These are phyloP conservation scores for Cyclaneusma minus DNA, from an alignment of 2,329 filamentous ascomycete species.

Conservation along the genomic window DNA sequence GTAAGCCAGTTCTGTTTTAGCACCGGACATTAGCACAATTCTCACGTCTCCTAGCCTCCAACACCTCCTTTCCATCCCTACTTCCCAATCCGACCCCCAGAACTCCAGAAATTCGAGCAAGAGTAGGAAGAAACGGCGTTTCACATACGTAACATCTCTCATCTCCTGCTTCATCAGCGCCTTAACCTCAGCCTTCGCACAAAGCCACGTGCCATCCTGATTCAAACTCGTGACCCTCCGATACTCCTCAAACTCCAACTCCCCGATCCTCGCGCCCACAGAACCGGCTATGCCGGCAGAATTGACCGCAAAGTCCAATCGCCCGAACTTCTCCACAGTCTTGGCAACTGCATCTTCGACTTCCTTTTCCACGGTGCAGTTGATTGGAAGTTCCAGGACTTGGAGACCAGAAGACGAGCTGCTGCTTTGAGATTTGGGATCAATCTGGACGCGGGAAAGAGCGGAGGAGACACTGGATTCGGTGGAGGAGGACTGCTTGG, in stretches of 20 bases:
- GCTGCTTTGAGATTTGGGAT: background rate
- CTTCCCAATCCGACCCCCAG: too few relatives aligned
- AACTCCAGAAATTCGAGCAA: too few relatives aligned
- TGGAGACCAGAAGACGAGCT: too few relatives aligned
- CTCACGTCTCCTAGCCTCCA: background rate
- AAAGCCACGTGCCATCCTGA: background rate
- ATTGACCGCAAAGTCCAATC: background rate
- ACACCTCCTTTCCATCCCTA: background rate
- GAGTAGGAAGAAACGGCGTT: background rate
- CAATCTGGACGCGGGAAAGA: too few relatives aligned
- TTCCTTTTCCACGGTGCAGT: slow-evolving; percentile 8
- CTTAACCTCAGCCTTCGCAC: background rate
- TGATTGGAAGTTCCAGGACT: slow-evolving; percentile 4
- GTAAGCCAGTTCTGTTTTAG: slow-evolving; percentile 6
- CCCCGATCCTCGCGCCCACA: background rate
- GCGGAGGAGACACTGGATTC: too few relatives aligned
- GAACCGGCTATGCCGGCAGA: background rate
- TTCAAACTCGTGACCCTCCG: too few relatives aligned
- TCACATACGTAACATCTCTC: slow-evolving; percentile 7
- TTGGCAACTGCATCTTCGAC: slow-evolving; percentile 8
- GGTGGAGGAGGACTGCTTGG: background rate
- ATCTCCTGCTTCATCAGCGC: background rate
- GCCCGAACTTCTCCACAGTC: background rate
- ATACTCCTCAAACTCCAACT: background rate
- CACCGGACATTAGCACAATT: background rate